Base-by-base conservation (phyloP, 2,329 filamentous ascomycete species). In the Nemania sp. region DNA sequence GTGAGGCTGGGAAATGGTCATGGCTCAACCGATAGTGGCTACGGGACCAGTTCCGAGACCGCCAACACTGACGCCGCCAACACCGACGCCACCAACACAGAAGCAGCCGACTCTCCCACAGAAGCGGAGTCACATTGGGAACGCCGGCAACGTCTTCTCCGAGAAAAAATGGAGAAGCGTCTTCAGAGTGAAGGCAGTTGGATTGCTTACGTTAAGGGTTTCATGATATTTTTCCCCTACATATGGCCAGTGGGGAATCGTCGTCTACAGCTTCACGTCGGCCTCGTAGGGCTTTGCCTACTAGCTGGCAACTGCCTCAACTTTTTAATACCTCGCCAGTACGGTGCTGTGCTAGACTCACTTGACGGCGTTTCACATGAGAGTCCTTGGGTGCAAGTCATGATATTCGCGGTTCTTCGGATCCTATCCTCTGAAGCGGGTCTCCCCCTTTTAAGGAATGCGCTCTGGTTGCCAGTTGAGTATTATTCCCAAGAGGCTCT, bases 301-400 rank as follows among this genome's bases (percentile, higher is more conserved):
- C 69, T 91, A n/a, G 75, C 78, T 46, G 82, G 86, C 50, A 90
- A 92, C 60, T 82, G 82, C 5, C 75, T 95, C 44, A 90, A 91
- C 62, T 76, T 96, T 12, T 73, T 95, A 36, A 83, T 91, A 26
- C 91, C 91, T n/a, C 81, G 88, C 17, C 89, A 94, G 66, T 82
- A 93, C 26, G 91, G 90, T 59, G 83, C 89, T 53, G 85, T 96
- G 59, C 86, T 90, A 59, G 84, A 94, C 64, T 82, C 82, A 56
- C 73, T 95, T 19, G 78, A 78, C 24, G 75, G 77, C 7, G 69
- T 65, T 30, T 76, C 79, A 36, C 71, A 75, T 37, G 75, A 70
- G 52, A 78, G 74, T 47, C 75, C 78, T 1, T 83, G 81, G 81
- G 58, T 75, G 3, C 77, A 81, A 20, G 78, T 83, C 2, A 56